phyloP scores from a whole-genome alignment of 2,329 filamentous ascomycete genomes.

The Monosporascus sp. region DNA sequence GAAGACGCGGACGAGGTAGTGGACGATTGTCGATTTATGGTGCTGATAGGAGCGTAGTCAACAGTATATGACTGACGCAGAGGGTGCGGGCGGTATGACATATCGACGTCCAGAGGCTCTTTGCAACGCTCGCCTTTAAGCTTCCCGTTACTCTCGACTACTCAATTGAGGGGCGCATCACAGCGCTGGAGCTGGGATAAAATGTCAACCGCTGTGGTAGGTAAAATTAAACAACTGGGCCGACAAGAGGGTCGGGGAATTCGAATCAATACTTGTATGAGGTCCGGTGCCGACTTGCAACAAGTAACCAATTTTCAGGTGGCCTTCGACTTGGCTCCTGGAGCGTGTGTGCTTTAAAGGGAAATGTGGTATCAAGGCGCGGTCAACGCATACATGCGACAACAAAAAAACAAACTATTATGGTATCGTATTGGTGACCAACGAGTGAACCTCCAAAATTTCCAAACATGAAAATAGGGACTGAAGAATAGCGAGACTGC shows the following conservation, averaged over 20 bases:
- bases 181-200: slow-evolving; percentile 14
- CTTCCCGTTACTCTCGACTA: slow-evolving; percentile 15
- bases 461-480: neutral
- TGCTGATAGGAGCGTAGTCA: slow-evolving; percentile 32
- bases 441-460: neutral
- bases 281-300: slow-evolving; percentile 1
- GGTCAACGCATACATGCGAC: slow-evolving; percentile 21
- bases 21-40: slow-evolving; percentile 57
- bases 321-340: slow-evolving; percentile 2
- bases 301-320: neutral
- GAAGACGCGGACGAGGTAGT: slow-evolving; percentile 68
- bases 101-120: slow-evolving; percentile 29
- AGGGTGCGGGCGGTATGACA: slow-evolving; percentile 53
- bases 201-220: slow-evolving; percentile 25
- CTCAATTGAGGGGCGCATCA: slow-evolving; percentile 23
- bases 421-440: neutral
- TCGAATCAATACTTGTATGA: neutral
- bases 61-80: slow-evolving; percentile 47
- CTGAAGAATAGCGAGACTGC: neutral
- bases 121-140: slow-evolving; percentile 17
- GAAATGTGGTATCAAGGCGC: slow-evolving; percentile 12
- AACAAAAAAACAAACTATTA: slow-evolving; percentile 4
- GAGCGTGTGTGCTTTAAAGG: neutral
- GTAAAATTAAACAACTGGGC: neutral
- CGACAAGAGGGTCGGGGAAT: neutral